These are phyloP conservation scores for Coemansia sp. DNA, from an alignment of 192 early-diverging fungal genomes.

Conservation along the genomic window DNA sequence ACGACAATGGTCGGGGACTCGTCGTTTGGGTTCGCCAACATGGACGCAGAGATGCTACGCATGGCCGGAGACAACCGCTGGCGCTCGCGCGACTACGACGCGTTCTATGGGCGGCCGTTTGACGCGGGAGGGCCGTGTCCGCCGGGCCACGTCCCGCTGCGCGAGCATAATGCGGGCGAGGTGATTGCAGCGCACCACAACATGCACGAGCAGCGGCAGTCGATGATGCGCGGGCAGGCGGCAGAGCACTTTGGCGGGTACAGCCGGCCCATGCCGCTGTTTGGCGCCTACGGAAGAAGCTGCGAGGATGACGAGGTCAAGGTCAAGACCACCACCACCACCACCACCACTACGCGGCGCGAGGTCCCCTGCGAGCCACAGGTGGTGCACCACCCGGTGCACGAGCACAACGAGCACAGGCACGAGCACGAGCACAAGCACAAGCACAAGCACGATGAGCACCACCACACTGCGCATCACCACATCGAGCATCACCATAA, in stretches of 20 bases:
- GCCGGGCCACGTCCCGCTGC: slow-evolving; percentile 27
- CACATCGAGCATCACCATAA: slow-evolving; percentile 4
- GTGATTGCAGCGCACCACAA: slow-evolving; percentile 27
- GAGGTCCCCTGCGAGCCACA: slow-evolving; percentile 10
- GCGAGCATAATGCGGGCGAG: slow-evolving; percentile 29
- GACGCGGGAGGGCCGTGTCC: slow-evolving; percentile 11
- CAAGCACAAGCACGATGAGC: slow-evolving; percentile 1
- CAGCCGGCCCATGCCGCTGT: slow-evolving; percentile 30
- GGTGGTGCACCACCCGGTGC: slow-evolving; percentile 11
- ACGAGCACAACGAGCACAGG: slow-evolving; percentile 9
- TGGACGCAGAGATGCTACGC: slow-evolving; percentile 48
- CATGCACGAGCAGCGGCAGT: slow-evolving; percentile 30
- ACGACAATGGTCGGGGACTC: slow-evolving; percentile 40
- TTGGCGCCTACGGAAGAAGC: slow-evolving; percentile 14
- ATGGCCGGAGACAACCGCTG: slow-evolving; percentile 44
- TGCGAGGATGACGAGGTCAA: slow-evolving; percentile 30
- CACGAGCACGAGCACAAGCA: background rate
- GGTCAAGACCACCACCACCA: slow-evolving; percentile 39
- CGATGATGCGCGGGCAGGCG: slow-evolving; percentile 31
- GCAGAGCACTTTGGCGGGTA: slow-evolving; percentile 27
- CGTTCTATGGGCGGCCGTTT: slow-evolving; percentile 34
- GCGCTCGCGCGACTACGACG: slow-evolving; percentile 15
- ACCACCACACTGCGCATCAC: slow-evolving; percentile 6
- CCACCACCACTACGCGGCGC: slow-evolving; percentile 25
- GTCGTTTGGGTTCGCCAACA: slow-evolving; percentile 45